Evolutionary conservation across 805 yeast genomes (phyloP).

Genomic region (Metschnikowia chrysomelidarum): DNA sequence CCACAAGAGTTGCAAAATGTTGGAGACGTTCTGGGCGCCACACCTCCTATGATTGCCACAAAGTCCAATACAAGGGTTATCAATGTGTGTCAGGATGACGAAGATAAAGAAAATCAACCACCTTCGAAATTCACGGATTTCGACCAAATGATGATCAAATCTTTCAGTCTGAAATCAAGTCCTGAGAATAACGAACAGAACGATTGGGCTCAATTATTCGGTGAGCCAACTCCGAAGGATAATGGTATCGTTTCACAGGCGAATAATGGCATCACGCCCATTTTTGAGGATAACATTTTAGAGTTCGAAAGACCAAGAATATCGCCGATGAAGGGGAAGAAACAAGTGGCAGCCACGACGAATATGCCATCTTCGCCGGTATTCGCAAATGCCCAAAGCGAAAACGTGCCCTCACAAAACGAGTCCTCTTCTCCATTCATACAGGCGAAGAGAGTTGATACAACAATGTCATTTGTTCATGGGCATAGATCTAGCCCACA

Average conservation of each 20-base stretch:
- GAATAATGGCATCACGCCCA: conserved; percentile 19
- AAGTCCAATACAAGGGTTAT: conserved; percentile 54
- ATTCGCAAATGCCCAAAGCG: conserved; percentile 17
- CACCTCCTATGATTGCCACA: conserved; percentile 53
- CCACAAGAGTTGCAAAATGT: conserved; percentile 22
- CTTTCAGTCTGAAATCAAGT: conserved; percentile 33
- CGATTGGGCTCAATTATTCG: conserved; percentile 48
- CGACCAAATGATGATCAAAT: conserved; percentile 26
- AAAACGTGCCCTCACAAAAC: conserved; percentile 12
- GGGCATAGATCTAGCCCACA: conserved; percentile 19
- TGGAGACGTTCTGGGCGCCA: conserved; percentile 24
- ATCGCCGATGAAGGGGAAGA: conserved; percentile 23
- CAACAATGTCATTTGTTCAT: conserved; percentile 25
- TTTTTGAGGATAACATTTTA: conserved; percentile 28
- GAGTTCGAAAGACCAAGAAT: conserved; percentile 30
- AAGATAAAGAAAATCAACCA: conserved; percentile 28
- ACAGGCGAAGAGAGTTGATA: conserved; percentile 36
- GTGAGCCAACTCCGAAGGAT: conserved; percentile 41
- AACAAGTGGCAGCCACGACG: conserved; percentile 23
- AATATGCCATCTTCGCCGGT: conserved; percentile 45
- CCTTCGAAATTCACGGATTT: conserved; percentile 21
- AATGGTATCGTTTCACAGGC: conserved; percentile 9
- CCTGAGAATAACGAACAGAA: conserved; percentile 36
- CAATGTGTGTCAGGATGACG: conserved; percentile 44
- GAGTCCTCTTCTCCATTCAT: conserved; percentile 31